These are phyloP conservation scores for Penicillium expansum DNA, from an alignment of 2,329 filamentous ascomycete species.

Conservation along the genomic window DNA sequence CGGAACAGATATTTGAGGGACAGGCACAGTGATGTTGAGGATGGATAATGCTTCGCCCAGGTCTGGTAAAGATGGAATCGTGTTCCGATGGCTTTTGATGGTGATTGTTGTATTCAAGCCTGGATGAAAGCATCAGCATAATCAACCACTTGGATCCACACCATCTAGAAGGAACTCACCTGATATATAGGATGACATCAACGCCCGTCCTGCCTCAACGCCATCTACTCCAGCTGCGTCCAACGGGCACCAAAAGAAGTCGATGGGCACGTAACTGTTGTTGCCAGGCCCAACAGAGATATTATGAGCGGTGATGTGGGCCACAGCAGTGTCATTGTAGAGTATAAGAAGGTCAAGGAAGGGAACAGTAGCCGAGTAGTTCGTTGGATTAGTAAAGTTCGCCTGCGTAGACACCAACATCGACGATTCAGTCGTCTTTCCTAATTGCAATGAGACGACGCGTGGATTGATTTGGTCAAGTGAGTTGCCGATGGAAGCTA, in stretches of 20 bases:
- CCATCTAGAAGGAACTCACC: constrained; percentile 43
- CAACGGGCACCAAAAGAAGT: constrained; percentile 71
- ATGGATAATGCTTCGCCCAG: constrained; percentile 71
- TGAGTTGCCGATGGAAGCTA: constrained; percentile 59
- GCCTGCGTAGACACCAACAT: constrained; percentile 69
- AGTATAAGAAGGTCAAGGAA: constrained; percentile 73
- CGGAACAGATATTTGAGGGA: constrained; percentile 65
- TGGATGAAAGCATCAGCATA: constrained; percentile 26
- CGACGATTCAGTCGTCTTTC: constrained; percentile 68
- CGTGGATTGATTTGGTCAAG: constrained; percentile 58
- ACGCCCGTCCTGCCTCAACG: constrained; percentile 61
- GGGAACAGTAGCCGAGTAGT: constrained; percentile 79
- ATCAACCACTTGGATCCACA: not conserved
- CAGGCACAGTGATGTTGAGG: constrained; percentile 67
- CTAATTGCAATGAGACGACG: constrained; percentile 68
- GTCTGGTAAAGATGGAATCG: constrained; percentile 69
- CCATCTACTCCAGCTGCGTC: constrained; percentile 61
- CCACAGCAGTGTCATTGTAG: constrained; percentile 70
- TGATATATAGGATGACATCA: constrained; percentile 84
- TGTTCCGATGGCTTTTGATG: constrained; percentile 66
- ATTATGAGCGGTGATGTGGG: constrained; percentile 67
- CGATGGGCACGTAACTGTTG: constrained; percentile 68
- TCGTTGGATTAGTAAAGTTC: constrained; percentile 87
- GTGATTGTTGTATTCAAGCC: constrained; percentile 78
- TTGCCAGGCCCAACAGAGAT: constrained; percentile 64